Conservation (phyloP, 345 rosid genomes). For the Heritiera fomes region DNA sequence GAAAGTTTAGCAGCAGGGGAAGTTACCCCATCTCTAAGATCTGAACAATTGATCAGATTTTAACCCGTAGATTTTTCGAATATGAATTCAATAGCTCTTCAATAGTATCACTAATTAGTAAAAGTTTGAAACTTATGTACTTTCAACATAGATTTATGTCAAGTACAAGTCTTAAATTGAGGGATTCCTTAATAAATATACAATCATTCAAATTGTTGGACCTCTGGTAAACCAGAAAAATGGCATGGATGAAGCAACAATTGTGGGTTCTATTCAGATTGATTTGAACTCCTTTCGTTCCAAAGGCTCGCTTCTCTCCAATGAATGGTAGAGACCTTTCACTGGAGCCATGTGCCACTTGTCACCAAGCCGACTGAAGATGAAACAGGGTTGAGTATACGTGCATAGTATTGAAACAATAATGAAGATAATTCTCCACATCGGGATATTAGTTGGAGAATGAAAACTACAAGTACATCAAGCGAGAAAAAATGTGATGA, state of each 20-base stretch:
- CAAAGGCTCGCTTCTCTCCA: background rate
- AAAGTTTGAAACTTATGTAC: background rate
- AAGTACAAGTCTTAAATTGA: background rate
- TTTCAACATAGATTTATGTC: background rate
- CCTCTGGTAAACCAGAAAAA: background rate
- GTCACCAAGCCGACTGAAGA: background rate
- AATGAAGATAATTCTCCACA: slow-evolving; percentile 5
- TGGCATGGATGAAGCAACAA: background rate
- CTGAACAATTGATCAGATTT: too few species aligned
- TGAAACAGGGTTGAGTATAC: background rate
- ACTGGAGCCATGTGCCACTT: slow-evolving; percentile 2
- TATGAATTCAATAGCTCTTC: background rate
- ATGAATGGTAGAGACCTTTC: background rate
- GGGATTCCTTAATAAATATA: background rate
- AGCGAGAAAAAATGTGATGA: background rate
- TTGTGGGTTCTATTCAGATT: background rate
- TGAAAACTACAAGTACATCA: background rate
- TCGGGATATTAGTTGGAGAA: slow-evolving; percentile 6
- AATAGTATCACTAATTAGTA: background rate
- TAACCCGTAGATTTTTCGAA: too few species aligned
- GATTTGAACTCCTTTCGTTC: background rate
- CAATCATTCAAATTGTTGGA: background rate
- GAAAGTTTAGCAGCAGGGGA: too few species aligned
- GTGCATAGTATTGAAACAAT: background rate
- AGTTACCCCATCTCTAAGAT: too few species aligned